phyloP scores from a whole-genome alignment of 2,329 filamentous ascomycete species.

The Talaromyces sp. region DNA sequence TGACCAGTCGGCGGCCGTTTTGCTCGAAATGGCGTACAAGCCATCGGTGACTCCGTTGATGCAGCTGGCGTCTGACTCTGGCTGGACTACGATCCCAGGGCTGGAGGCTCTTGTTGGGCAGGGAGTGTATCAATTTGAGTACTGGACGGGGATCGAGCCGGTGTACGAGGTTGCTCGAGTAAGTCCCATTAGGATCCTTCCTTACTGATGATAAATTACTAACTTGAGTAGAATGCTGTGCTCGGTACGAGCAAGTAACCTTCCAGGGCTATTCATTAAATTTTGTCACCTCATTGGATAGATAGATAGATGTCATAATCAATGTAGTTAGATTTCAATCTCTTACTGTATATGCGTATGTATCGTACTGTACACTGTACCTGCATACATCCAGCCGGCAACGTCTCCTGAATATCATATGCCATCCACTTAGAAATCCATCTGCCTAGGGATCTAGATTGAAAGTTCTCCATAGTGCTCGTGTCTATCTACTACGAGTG shows the following conservation, averaged over 20 bases:
- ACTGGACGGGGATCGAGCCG: conserved; percentile 79
- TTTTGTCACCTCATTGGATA: neutral
- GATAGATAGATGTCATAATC: neutral
- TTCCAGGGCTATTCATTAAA: neutral
- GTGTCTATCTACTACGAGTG: neutral
- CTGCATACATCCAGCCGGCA: neutral
- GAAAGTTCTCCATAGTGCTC: too few species aligned
- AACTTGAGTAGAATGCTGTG: conserved; percentile 26
- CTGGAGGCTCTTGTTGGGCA: conserved; percentile 87
- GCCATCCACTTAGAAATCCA: neutral
- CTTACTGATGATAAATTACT: neutral
- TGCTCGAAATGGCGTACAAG: conserved; percentile 97
- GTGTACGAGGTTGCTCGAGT: conserved; percentile 67
- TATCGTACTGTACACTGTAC: neutral
- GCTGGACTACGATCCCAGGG: conserved; percentile 82
- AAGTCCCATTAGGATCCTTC: conserved; percentile 26
- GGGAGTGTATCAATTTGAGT: conserved; percentile 76
- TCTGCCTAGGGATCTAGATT: neutral
- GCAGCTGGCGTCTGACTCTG: conserved; percentile 70
- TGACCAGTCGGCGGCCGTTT: conserved; percentile 52
- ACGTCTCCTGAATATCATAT: neutral
- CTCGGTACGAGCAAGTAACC: conserved; percentile 22
- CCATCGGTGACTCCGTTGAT: conserved; percentile 80
- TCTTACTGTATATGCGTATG: neutral
- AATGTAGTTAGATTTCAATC: neutral